phyloP scores from a whole-genome alignment of 2,329 filamentous ascomycete species.

The Aspergillus sclerotialis region DNA sequence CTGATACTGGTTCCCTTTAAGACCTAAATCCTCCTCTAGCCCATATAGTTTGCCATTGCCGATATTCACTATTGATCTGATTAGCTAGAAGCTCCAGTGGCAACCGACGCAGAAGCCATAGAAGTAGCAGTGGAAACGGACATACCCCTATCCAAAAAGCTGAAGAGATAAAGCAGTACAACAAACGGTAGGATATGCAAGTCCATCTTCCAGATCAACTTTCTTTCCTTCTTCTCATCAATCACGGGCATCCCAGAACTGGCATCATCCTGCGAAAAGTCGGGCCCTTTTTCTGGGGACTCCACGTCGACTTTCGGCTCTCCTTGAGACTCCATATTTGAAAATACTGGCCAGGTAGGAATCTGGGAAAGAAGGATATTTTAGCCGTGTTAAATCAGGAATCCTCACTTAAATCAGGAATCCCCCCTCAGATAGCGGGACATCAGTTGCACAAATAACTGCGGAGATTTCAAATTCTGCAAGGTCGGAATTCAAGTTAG shows the following conservation, averaged over 20 bases:
- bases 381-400: too few species aligned
- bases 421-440: too few species aligned
- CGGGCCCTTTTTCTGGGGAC: constrained; percentile 5
- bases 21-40: constrained; percentile 55
- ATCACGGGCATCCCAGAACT: constrained; percentile 13
- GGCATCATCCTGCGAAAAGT: constrained; percentile 7
- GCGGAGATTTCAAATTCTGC: too few species aligned
- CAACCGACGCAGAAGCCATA: constrained; percentile 1
- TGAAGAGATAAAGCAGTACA: constrained; percentile 57
- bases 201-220: constrained; percentile 34
- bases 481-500: too few species aligned
- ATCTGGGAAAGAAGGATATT: too few species aligned
- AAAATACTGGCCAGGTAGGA: too few species aligned
- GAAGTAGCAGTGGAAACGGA: constrained; percentile 1
- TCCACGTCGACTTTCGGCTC: constrained; percentile 12
- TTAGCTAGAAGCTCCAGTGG: constrained; percentile 10
- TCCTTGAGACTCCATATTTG: constrained; percentile 1
- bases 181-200: constrained; percentile 35
- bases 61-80: constrained; percentile 53
- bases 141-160: constrained; percentile 60
- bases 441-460: too few species aligned
- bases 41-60: constrained; percentile 62
- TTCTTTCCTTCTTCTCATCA: constrained; percentile 21
- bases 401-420: too few species aligned
- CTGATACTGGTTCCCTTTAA: constrained; percentile 63